Percentiles rank a stretch among this genome's conserved stretches.
Conservation (phyloP, 2,329 filamentous ascomycete species). For the Xylariaceae sp. region DNA sequence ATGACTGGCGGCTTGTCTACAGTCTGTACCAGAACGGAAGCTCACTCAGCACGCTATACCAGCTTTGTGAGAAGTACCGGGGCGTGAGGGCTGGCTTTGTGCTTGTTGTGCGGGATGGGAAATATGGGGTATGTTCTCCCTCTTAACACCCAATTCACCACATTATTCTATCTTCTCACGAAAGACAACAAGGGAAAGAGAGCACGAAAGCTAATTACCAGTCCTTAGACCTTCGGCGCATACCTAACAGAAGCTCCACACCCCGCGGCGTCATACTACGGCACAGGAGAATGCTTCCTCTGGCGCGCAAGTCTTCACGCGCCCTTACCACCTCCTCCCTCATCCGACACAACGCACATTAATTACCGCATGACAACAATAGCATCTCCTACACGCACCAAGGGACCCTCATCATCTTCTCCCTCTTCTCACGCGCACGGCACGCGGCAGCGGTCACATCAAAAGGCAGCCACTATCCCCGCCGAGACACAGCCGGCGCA, state of each 20-base stretch:
- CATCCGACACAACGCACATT: conserved; percentile 45
- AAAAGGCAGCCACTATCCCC: conserved; percentile 20
- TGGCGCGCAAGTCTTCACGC: conserved; percentile 70
- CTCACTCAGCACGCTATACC: conserved; percentile 79
- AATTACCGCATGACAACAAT: conserved; percentile 40
- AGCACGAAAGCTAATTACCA: conserved; percentile 9
- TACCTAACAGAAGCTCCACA: conserved; percentile 88
- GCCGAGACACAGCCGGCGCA: conserved; percentile 41
- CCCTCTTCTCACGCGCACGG: conserved; percentile 13
- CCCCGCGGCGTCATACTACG: conserved; percentile 79
- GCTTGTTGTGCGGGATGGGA: conserved; percentile 74
- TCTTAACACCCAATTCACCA: not conserved
- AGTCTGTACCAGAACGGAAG: conserved; percentile 89
- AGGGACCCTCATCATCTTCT: not conserved
- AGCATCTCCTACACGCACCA: conserved; percentile 25
- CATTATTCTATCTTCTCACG: not conserved
- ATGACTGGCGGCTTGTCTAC: conserved; percentile 82
- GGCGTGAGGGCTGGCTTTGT: conserved; percentile 79
- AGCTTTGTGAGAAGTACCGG: conserved; percentile 63
- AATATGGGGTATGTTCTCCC: conserved; percentile 59
- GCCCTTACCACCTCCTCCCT: conserved; percentile 64
- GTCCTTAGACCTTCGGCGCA: conserved; percentile 70
- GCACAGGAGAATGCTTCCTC: conserved; percentile 92
- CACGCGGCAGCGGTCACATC: conserved; percentile 23
- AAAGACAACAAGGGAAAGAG: not conserved